These are phyloP conservation scores for Lodderomyces parapsilosis DNA, from an alignment of 1,139 yeast species.

Conservation along the genomic window DNA sequence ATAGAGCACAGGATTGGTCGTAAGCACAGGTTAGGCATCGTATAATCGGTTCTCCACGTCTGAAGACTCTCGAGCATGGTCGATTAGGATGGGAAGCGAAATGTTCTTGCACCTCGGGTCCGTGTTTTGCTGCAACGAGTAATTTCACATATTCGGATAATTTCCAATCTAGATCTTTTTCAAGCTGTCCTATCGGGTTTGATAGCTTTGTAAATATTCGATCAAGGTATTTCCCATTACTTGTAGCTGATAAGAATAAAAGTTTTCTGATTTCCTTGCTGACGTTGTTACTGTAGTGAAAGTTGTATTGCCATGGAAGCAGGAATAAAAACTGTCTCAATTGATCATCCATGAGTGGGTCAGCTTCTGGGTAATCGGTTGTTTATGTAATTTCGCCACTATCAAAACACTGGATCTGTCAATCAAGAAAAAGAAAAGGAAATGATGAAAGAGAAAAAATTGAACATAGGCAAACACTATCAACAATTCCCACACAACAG, in stretches of 20 bases:
- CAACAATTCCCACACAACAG: no score
- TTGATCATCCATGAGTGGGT: constrained; percentile 5
- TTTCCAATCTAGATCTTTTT: constrained; percentile 38
- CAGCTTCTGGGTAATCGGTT: no score
- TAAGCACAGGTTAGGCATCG: constrained; percentile 81
- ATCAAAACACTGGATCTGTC: no score
- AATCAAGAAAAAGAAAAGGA: no score
- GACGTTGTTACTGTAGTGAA: constrained; percentile 32
- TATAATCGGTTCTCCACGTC: constrained; percentile 84
- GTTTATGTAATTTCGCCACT: not conserved
- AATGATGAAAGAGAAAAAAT: no score
- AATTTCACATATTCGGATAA: constrained; percentile 30
- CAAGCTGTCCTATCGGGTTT: constrained; percentile 23
- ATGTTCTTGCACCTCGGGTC: constrained; percentile 26
- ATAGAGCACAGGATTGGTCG: constrained; percentile 85
- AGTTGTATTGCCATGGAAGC: constrained; percentile 34
- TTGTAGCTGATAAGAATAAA: constrained; percentile 51
- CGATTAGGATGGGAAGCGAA: constrained; percentile 60
- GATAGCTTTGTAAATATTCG: constrained; percentile 48
- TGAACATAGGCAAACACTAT: no score
- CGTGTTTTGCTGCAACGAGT: constrained; percentile 20
- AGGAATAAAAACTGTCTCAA: constrained; percentile 30
- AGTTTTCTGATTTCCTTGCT: constrained; percentile 47
- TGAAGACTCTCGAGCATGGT: constrained; percentile 76
- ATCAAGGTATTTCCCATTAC: constrained; percentile 47